Evolutionary conservation across 306 rosid species (phyloP).

Genomic region (Glycine tomentella): DNA sequence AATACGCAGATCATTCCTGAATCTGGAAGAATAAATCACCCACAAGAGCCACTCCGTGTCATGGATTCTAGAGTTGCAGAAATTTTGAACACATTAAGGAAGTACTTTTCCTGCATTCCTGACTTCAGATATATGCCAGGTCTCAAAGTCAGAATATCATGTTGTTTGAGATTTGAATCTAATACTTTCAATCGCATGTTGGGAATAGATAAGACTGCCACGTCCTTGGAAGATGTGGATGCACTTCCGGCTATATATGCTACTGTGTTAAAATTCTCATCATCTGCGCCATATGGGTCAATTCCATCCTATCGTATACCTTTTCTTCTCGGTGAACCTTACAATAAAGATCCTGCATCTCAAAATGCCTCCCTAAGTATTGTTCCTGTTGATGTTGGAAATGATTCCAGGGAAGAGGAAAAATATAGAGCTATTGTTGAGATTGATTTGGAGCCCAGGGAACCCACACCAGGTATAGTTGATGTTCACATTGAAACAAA

Average conservation of each 20-base stretch:
- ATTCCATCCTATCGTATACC: conserved; percentile 82
- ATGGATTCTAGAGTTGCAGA: conserved; percentile 86
- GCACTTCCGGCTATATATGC: conserved; percentile 91
- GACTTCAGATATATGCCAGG: conserved; percentile 91
- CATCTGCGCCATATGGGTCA: conserved; percentile 87
- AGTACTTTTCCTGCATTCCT: conserved; percentile 87
- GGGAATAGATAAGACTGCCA: conserved; percentile 57
- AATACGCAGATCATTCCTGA: conserved; percentile 50
- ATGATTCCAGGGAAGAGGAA: conserved; percentile 65
- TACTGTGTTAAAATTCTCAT: conserved; percentile 77
- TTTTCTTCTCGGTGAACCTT: conserved; percentile 90
- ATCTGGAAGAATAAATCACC: conserved; percentile 57
- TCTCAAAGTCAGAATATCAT: conserved; percentile 72
- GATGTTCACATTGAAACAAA: conserved; percentile 86
- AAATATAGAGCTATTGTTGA: conserved; percentile 63
- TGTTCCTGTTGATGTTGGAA: conserved; percentile 68
- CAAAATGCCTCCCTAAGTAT: conserved; percentile 67
- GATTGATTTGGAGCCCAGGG: conserved; percentile 91
- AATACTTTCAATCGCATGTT: conserved; percentile 64
- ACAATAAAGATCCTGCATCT: conserved; percentile 49
- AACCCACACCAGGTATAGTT: conserved; percentile 89
- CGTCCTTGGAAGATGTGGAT: conserved; percentile 60
- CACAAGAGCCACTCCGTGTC: conserved; percentile 78
- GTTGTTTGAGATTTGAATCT: conserved; percentile 81
- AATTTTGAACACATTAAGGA: conserved; percentile 73